phyloP scores from a whole-genome alignment of 805 yeast genomes.

The Candida verbasci region DNA sequence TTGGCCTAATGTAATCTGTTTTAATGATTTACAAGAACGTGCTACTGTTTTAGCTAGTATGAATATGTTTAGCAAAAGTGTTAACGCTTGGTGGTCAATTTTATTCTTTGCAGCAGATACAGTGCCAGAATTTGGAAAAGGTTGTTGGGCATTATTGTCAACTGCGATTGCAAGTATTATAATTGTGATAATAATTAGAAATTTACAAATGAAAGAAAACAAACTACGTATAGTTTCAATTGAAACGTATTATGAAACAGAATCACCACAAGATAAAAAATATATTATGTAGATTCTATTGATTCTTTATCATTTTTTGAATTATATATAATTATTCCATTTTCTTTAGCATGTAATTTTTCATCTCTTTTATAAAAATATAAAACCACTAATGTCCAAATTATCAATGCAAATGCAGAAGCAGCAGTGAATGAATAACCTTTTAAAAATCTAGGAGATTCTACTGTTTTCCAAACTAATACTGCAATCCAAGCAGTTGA shows the following conservation, averaged over 20 bases:
- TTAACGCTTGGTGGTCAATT: slow-evolving; percentile 63
- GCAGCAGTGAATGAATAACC: slow-evolving; percentile 50
- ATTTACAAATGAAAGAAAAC: slow-evolving; percentile 32
- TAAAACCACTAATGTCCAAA: slow-evolving; percentile 49
- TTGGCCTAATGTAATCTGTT: slow-evolving; percentile 60
- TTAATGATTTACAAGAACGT: slow-evolving; percentile 57
- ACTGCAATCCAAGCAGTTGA: slow-evolving; percentile 52
- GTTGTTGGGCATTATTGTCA: slow-evolving; percentile 55
- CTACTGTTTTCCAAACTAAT: slow-evolving; percentile 46
- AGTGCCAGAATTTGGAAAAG: slow-evolving; percentile 49
- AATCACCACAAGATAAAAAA: too few species aligned
- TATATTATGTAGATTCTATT: too few species aligned
- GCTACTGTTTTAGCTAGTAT: slow-evolving; percentile 62
- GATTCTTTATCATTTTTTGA: too few species aligned
- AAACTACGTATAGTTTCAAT: too few species aligned
- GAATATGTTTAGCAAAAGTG: slow-evolving; percentile 62
- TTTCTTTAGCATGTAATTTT: slow-evolving; percentile 24
- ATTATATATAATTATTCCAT: slow-evolving; percentile 22
- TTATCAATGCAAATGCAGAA: slow-evolving; percentile 40
- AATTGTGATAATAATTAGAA: slow-evolving; percentile 38
- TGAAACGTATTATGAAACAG: too few species aligned
- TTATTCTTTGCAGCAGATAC: slow-evolving; percentile 48
- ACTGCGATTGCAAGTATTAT: slow-evolving; percentile 43
- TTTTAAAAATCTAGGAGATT: slow-evolving; percentile 50
- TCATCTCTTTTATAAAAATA: slow-evolving; percentile 39